Conservation (phyloP, 129 eudicot species). For the Apium graveolens region DNA sequence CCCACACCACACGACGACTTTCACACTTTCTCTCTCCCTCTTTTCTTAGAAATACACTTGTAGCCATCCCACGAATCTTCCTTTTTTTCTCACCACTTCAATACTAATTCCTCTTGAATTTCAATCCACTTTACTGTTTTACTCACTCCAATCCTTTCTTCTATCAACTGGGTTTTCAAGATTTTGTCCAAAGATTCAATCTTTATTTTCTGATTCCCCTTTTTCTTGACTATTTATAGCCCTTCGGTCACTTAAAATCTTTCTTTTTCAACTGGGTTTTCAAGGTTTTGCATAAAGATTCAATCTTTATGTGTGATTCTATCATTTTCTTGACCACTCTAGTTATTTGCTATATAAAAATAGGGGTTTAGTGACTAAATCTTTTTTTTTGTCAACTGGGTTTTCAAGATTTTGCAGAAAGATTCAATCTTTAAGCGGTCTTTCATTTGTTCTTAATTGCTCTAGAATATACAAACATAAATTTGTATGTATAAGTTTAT, state of each 20-base stretch:
- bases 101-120: conserved; percentile 2
- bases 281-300: not conserved
- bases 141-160: not conserved
- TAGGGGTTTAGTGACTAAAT: not conserved
- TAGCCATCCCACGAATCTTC: conserved; percentile 18
- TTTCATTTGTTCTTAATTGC: not conserved
- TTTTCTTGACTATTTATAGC: not conserved
- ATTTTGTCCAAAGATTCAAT: not conserved
- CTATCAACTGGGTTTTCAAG: not conserved
- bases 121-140: conserved; percentile 6
- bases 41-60: conserved; percentile 5
- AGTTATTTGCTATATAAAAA: not conserved
- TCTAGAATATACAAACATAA: not conserved
- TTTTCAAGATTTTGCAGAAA: conserved; percentile 7
- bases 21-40: not conserved
- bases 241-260: not conserved
- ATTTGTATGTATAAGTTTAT: not conserved
- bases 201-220: not conserved
- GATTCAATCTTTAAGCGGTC: not conserved
- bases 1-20: not conserved
- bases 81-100: conserved; percentile 16
- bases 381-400: not conserved
- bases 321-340: not conserved
- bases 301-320: not conserved
- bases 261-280: not conserved